Percentiles rank a stretch among this genome's conserved stretches.
Conservation (phyloP, 2,329 filamentous ascomycete species). For the Fusarium stilboides region DNA sequence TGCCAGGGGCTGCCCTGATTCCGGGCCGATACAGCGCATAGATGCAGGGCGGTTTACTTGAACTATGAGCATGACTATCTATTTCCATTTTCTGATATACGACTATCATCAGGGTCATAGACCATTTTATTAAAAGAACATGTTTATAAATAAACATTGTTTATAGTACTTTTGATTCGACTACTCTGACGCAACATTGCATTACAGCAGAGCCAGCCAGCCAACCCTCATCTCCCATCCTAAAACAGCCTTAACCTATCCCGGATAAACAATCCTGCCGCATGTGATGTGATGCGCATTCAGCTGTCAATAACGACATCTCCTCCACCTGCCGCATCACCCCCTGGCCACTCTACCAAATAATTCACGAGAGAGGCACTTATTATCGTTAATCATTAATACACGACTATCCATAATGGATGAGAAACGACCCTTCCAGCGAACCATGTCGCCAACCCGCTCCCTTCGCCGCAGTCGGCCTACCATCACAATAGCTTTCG, state of each 20-base stretch:
- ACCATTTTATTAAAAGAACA: neutral
- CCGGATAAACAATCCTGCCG: constrained; percentile 42
- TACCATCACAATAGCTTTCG: constrained; percentile 42
- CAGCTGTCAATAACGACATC: constrained; percentile 36
- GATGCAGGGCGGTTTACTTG: neutral
- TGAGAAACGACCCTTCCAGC: constrained; percentile 48
- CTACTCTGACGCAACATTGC: constrained; percentile 4
- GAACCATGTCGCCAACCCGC: constrained; percentile 45
- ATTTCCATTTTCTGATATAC: neutral
- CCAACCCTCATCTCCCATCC: constrained; percentile 14
- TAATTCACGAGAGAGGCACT: neutral
- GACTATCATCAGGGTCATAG: neutral
- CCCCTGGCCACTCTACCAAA: constrained; percentile 19
- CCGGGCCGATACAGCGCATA: neutral
- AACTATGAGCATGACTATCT: no score
- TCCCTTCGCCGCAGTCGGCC: constrained; percentile 47
- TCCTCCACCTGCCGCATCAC: constrained; percentile 24
- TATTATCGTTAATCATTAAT: constrained; percentile 10
- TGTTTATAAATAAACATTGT: neutral
- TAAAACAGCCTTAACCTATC: constrained; percentile 20
- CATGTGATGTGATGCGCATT: constrained; percentile 30
- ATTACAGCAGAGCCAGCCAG: neutral
- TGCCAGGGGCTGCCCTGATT: neutral
- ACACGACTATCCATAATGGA: constrained; percentile 48
- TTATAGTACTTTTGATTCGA: no score